Evolutionary conservation across 495 filamentous ascomycete genomes (phyloP), one percentile per base, ranked within the genome.

Genomic region (Bryoglossum gracile): DNA sequence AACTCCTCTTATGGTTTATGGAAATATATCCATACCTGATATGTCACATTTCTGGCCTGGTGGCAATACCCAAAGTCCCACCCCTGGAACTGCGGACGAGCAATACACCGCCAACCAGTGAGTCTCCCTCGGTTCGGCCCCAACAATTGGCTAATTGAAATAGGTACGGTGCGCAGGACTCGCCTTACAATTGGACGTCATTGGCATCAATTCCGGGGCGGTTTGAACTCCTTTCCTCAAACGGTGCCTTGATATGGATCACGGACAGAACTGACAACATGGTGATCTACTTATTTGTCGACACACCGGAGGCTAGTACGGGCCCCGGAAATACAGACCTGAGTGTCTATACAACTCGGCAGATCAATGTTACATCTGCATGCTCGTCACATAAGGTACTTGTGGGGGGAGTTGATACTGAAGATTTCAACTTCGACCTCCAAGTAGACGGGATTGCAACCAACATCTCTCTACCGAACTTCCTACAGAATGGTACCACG

Each of bases 41-140:
- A 46, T 61, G 51, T 13, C 32, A 10, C 34, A 50, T 28, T 61
- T 58, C 35, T 53, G 17, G 16, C 51, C 55, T 1, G n/a, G 38
- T 37, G 42, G 24, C 5, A 48, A 3, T 21, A 14, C 14, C 9
- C 11, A 34, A 3, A 13, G 3, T 10, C 6, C 22, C 24, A 21
- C 33, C 0, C 32, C 45, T 1, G n/a, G n/a, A n/a, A 26, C 33
- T n/a, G 43, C 51, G 26, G 51, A 53, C 32, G 43, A 57, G 24
- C 34, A 47, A 19, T 57, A 52, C 21, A 44, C 39, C 13, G 58
- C 58, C 1, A 51, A 55, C 26, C 11, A 33, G 51, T 57, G 38
- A 52, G 51, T 44, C 2, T 23, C 17, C 14, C 16, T 24, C 26
- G 2, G 17, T 18, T 3, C 23, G 22, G 8, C 40, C n/a, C 8